A percentile compares a stretch with the other conserved stretches of the same genome.
Evolutionary conservation across 1,139 yeast genomes (phyloP).

Genomic region (Hansenula sp.): DNA sequence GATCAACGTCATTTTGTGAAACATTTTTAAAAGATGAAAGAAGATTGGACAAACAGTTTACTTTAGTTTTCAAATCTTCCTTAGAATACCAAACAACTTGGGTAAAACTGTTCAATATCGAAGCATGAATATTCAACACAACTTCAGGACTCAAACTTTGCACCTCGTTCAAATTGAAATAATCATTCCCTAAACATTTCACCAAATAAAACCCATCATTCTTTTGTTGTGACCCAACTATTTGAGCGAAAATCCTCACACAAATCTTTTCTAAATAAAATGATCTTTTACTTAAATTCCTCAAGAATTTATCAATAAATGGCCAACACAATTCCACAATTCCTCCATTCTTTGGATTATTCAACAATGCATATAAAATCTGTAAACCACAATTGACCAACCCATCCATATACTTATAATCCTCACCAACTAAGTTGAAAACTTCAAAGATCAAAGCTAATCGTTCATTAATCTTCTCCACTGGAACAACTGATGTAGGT

Average conservation of each 20-base stretch:
- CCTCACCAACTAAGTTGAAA: neutral
- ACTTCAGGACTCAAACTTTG: constrained; percentile 6
- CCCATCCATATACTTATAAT: neutral
- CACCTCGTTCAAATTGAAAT: constrained; percentile 12
- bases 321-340: neutral
- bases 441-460: constrained; percentile 4
- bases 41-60: constrained; percentile 6
- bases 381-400: neutral
- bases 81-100: constrained; percentile 9
- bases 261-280: neutral
- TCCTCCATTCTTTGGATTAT: constrained; percentile 1
- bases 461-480: neutral
- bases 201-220: constrained; percentile 4
- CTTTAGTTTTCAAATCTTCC: constrained; percentile 1
- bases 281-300: neutral
- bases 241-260: neutral
- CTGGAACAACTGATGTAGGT: neutral
- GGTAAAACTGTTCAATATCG: constrained; percentile 4
- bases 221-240: neutral
- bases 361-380: constrained; percentile 9
- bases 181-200: constrained; percentile 14
- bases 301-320: neutral
- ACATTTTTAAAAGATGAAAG: constrained; percentile 1
- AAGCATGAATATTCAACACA: constrained; percentile 6
- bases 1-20: constrained; percentile 3